Evolutionary conservation across 192 early-diverging fungal species (phyloP).

Genomic region (Irineochytrium annulatum): DNA sequence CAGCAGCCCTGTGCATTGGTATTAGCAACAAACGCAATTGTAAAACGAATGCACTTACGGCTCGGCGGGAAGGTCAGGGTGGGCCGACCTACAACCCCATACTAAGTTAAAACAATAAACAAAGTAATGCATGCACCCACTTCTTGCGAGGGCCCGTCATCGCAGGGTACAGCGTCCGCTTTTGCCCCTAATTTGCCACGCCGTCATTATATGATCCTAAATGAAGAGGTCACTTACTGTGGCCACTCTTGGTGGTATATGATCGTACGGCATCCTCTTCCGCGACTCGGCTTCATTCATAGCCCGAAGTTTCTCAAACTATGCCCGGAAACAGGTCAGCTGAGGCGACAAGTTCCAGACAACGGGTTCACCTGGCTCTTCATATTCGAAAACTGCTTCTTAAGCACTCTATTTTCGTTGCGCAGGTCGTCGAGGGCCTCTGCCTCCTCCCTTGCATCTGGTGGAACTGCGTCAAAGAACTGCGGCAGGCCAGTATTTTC

Average conservation of each 20-base stretch:
- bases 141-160: background rate
- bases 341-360: background rate
- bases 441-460: too few relatives aligned
- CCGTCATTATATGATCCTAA: background rate
- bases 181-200: slow-evolving; percentile 1
- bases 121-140: slow-evolving; percentile 3
- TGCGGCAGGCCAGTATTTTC: too few relatives aligned
- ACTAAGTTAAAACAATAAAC: slow-evolving; percentile 8
- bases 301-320: slow-evolving; percentile 36
- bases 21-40: background rate
- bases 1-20: background rate
- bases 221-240: slow-evolving; percentile 17
- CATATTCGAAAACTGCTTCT: slow-evolving; percentile 2
- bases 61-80: background rate
- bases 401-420: background rate
- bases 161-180: slow-evolving; percentile 12
- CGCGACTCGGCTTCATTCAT: slow-evolving; percentile 51
- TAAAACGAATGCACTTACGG: background rate
- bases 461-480: too few relatives aligned
- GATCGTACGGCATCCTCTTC: slow-evolving; percentile 44
- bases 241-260: slow-evolving; percentile 50
- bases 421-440: too few relatives aligned
- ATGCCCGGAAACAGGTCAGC: background rate
- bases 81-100: background rate
- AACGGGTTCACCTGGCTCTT: background rate